Conservation (phyloP, 2,329 filamentous ascomycete genomes). For the Microsporum ferrugineum region DNA sequence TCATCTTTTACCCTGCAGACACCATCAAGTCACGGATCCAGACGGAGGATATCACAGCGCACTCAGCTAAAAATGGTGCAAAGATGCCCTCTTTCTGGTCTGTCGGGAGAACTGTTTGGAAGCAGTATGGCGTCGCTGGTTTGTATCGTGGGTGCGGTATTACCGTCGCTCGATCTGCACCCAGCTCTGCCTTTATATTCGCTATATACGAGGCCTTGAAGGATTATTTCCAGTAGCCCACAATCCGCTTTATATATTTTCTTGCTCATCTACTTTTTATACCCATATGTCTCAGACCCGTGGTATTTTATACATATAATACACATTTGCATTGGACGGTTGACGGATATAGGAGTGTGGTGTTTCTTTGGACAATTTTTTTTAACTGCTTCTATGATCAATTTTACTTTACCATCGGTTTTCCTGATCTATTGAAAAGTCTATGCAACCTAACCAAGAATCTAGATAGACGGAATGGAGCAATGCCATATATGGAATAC, state of each 20-base stretch:
- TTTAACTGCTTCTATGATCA: not conserved
- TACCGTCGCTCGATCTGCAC: slow-evolving; percentile 74
- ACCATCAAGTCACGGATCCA: slow-evolving; percentile 98
- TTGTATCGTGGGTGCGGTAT: slow-evolving; percentile 93
- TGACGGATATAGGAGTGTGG: not conserved
- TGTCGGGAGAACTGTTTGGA: slow-evolving; percentile 66
- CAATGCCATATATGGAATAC: not conserved
- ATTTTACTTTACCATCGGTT: not conserved
- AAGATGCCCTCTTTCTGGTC: slow-evolving; percentile 56
- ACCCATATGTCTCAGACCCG: not conserved
- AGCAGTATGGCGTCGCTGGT: slow-evolving; percentile 66
- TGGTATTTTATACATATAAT: not conserved
- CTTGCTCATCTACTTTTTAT: not conserved
- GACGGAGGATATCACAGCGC: slow-evolving; percentile 54
- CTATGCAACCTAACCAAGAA: not conserved
- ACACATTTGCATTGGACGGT: not conserved
- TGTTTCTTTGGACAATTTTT: not conserved
- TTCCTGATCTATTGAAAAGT: not conserved
- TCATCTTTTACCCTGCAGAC: slow-evolving; percentile 92
- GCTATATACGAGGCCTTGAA: slow-evolving; percentile 76
- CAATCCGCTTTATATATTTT: slow-evolving; percentile 33
- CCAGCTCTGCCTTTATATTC: slow-evolving; percentile 97
- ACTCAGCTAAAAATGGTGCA: slow-evolving; percentile 29
- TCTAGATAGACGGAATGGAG: not conserved
- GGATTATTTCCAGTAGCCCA: slow-evolving; percentile 36